Conservation (phyloP, 805 yeast genomes). For the Wickerhamomyces rabaulensis region DNA sequence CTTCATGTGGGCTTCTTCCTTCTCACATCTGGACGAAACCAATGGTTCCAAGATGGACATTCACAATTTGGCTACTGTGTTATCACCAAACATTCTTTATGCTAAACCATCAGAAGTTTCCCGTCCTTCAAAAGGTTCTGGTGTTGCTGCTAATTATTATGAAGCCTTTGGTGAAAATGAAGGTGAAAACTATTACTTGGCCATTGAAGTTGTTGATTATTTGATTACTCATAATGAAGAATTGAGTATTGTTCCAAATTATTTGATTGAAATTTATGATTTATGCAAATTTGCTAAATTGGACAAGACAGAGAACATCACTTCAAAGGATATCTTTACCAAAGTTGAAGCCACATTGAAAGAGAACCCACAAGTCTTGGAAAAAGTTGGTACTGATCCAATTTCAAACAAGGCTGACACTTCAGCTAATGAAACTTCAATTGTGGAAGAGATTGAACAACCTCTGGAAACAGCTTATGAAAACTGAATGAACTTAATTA, state of each 20-base stretch:
- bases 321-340: conserved; percentile 36
- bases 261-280: conserved; percentile 30
- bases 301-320: conserved; percentile 16
- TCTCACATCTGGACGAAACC: conserved; percentile 87
- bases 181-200: conserved; percentile 76
- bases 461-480: conserved; percentile 12
- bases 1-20: conserved; percentile 93
- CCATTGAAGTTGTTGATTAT: conserved; percentile 84
- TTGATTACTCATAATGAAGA: conserved; percentile 79
- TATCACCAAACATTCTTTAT: conserved; percentile 86
- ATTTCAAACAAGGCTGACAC: neutral
- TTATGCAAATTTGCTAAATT: conserved; percentile 22
- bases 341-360: conserved; percentile 27
- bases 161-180: conserved; percentile 37
- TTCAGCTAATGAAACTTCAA: conserved; percentile 1
- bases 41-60: conserved; percentile 94
- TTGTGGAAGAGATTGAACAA: conserved; percentile 11
- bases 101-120: conserved; percentile 37
- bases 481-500: neutral
- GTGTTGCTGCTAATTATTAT: conserved; percentile 25
- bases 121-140: conserved; percentile 22
- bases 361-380: conserved; percentile 19
- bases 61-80: conserved; percentile 90
- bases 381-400: conserved; percentile 1
- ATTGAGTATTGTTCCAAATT: conserved; percentile 68